Percentiles rank a stretch among this genome's conserved stretches.
phyloP scores from a whole-genome alignment of 1,284 basidiomycete genomes.

The Pyrrhoderma noxium region DNA sequence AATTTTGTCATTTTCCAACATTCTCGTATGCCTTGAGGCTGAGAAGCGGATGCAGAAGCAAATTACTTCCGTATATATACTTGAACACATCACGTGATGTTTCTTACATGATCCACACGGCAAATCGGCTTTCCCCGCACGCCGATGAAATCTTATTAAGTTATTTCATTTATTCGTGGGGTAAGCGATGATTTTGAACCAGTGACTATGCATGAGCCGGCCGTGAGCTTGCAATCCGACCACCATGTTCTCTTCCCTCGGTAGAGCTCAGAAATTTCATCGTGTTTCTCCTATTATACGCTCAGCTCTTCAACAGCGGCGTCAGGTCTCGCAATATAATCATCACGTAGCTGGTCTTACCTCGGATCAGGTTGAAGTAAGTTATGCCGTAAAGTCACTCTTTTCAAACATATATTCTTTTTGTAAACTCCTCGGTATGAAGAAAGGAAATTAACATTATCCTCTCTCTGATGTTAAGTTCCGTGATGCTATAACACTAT shows the following conservation, averaged over 20 bases:
- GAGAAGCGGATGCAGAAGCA: no score
- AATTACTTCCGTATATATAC: no score
- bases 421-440: no score
- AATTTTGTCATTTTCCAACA: no score
- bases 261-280: not conserved
- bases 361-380: constrained; percentile 77
- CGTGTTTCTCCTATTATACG: no score
- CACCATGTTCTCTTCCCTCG: not conserved
- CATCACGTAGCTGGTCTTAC: constrained; percentile 72
- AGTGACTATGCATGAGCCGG: not conserved
- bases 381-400: constrained; percentile 24
- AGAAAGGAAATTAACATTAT: no score
- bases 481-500: constrained; percentile 67
- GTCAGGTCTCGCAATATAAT: constrained; percentile 63
- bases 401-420: no score
- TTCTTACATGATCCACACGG: no score
- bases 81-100: no score
- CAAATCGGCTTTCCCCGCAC: no score
- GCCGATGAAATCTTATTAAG: not conserved
- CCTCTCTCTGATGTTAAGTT: constrained; percentile 38
- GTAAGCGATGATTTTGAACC: not conserved
- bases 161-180: not conserved
- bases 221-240: not conserved
- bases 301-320: not conserved
- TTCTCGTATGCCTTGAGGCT: no score